phyloP scores from a whole-genome alignment of 2,329 filamentous ascomycete genomes.

The Hyphodiscus sp. region DNA sequence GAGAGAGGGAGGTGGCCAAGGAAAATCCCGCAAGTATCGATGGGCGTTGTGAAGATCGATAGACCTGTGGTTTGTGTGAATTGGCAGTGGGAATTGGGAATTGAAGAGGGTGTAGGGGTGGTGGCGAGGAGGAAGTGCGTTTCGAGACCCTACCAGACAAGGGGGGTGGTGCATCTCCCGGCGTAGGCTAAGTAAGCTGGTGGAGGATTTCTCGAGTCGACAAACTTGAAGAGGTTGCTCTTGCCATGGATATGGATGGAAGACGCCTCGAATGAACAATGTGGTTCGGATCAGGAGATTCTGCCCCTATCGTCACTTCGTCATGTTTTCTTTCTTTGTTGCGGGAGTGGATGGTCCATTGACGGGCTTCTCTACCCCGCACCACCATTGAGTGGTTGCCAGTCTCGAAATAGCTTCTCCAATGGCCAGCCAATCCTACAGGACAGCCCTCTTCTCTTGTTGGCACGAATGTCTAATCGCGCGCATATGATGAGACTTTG shows the following conservation, averaged over 20 bases:
- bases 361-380: no score
- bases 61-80: not conserved
- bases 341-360: not conserved
- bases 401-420: not conserved
- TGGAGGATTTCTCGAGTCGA: no score
- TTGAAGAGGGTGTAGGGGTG: not conserved
- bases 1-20: not conserved
- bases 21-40: not conserved
- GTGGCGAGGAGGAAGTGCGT: not conserved
- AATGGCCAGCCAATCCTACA: not conserved
- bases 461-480: conserved; percentile 6
- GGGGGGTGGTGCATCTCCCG: not conserved
- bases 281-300: no score
- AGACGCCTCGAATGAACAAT: no score
- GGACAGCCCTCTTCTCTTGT: not conserved
- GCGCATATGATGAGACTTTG: conserved; percentile 1
- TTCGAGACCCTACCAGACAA: not conserved
- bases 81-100: no score
- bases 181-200: not conserved
- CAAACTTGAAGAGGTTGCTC: no score
- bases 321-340: not conserved
- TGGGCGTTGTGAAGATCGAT: not conserved
- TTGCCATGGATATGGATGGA: no score
- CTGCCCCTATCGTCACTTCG: no score
- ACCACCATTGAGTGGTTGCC: not conserved